Base-by-base conservation (phyloP, 805 yeast genomes). In the Kazachstania viticola region DNA sequence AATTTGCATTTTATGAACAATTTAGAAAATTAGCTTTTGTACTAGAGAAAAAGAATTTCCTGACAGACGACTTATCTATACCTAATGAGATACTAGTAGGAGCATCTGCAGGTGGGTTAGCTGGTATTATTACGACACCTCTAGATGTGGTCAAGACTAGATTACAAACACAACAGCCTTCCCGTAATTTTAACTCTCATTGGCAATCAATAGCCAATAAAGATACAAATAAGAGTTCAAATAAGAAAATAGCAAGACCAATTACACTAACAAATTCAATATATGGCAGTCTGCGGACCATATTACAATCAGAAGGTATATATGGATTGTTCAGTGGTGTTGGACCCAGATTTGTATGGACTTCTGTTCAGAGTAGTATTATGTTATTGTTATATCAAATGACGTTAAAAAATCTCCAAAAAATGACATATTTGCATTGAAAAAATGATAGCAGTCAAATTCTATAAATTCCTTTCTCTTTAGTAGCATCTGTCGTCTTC, bases 321-420 rank as follows among this genome's bases (percentile, higher is more conserved):
- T 37, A 68, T 2, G 95, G 95, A 0, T 63, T 84, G 25, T 88
- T 91, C 56, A 73, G 87, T 21, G 99, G 99, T 1, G 95, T 91
- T 5, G 96, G 95, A 0, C 98, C 99, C 1, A 67, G 99, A 40
- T 76, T 85, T 42, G 79, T 91, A 4, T 91, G 99, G 99, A 88
- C 97, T 0, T 81, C 94, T 40, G 64, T 87, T 14, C 99, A 91
- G 56, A 82, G 95, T 55, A 81, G 94, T 42, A 79, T 91, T 29
- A 88, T 91, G 97, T 65, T 91, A 33, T 62, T 88, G 41, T 62
- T 87, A 25, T 91, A 91, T 57, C 98, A 91, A 55, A 62, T 74
- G 27, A 67, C 88, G 3, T 60, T 88, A 46, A 73, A 73, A 44
- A 58, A 48, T 13, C 38, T 62, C 35, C 55, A 54, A 36, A 44